Conservation (phyloP, 176 grass and related monocot species). For the Alopecurus myosuroides region DNA sequence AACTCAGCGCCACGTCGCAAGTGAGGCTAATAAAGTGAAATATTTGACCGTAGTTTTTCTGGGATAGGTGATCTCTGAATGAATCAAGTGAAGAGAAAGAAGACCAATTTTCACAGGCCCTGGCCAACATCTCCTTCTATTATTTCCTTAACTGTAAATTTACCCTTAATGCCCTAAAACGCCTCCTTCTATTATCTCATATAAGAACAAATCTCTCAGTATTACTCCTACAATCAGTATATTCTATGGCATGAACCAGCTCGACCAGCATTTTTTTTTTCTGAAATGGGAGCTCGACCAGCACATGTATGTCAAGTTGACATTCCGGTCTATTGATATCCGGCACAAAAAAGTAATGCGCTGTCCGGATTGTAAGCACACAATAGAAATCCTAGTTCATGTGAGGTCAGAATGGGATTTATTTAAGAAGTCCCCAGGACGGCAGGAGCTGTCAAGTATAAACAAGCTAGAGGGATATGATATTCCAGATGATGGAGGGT, state of each 20-base stretch:
- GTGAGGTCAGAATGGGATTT: background rate
- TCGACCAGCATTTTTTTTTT: too few species aligned
- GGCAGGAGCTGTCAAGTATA: background rate
- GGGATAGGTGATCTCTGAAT: background rate
- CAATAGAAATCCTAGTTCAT: constrained; percentile 9
- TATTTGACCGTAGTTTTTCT: background rate
- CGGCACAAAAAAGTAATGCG: background rate
- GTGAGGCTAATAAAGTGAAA: background rate
- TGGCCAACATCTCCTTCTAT: background rate
- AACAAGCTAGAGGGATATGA: background rate
- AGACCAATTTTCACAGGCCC: background rate
- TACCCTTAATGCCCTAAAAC: background rate
- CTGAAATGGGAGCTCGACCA: too few species aligned
- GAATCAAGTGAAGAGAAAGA: background rate
- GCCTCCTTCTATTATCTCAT: too few species aligned
- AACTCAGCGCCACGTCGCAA: background rate
- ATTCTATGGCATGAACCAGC: background rate
- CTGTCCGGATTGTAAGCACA: background rate
- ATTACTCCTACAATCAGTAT: background rate
- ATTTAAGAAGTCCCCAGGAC: background rate
- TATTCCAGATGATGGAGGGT: background rate
- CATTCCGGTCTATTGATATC: constrained; percentile 13
- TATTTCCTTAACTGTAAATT: too few species aligned
- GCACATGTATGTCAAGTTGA: constrained; percentile 9
- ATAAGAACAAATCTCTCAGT: too few species aligned